phyloP scores from a whole-genome alignment of 345 rosid genomes.

The Eucalyptus shirleyi region DNA sequence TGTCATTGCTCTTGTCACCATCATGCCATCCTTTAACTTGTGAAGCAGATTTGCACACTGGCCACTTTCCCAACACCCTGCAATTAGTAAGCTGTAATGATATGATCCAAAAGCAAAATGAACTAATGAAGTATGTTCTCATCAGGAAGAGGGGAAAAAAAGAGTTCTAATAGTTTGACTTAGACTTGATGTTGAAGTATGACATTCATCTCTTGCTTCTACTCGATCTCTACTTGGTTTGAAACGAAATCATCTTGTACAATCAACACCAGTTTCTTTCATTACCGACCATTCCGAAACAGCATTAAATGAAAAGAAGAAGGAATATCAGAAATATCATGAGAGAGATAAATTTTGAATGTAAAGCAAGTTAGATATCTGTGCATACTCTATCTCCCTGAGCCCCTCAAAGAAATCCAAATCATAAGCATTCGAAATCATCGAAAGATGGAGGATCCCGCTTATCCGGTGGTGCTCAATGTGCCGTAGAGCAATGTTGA shows the following conservation, averaged over 20 bases:
- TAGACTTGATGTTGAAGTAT: neutral
- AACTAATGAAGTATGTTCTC: neutral
- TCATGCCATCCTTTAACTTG: slow-evolving; percentile 79
- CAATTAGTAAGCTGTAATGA: neutral
- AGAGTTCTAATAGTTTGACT: neutral
- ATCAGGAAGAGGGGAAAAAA: neutral
- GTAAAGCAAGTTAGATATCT: neutral
- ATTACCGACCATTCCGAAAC: neutral
- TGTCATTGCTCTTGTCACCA: slow-evolving; percentile 39
- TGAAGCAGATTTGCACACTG: slow-evolving; percentile 6
- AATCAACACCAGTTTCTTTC: neutral
- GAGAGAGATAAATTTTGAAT: neutral
- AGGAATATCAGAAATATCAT: neutral
- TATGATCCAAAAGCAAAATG: neutral
- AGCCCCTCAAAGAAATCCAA: slow-evolving; percentile 76
- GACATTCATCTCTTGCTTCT: neutral
- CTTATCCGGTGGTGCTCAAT: slow-evolving; percentile 63
- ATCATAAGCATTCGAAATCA: slow-evolving; percentile 62
- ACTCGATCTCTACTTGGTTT: neutral
- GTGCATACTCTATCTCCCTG: slow-evolving; percentile 64
- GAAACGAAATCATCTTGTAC: neutral
- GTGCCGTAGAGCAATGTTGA: slow-evolving; percentile 71
- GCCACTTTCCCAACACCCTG: slow-evolving; percentile 91
- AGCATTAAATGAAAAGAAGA: neutral
- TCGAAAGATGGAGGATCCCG: slow-evolving; percentile 83